These are phyloP conservation scores for Nakaseomyces sp. DNA, from an alignment of 1,139 yeast genomes.

Conservation along the genomic window DNA sequence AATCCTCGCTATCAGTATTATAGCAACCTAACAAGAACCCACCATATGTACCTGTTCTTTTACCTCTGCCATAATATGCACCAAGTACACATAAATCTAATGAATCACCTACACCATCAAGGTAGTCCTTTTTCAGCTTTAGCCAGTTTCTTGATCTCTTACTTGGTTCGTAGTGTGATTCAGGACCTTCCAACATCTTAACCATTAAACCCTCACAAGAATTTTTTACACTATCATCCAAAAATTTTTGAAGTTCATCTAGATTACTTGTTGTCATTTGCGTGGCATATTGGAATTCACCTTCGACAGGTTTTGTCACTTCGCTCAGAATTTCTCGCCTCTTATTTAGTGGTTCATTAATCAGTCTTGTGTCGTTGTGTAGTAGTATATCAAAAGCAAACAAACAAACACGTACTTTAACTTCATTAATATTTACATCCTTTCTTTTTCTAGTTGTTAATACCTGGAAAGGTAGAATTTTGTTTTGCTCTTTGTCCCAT, in stretches of 20 bases:
- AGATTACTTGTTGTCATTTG: conserved; percentile 61
- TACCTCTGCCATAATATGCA: conserved; percentile 89
- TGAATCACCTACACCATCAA: conserved; percentile 93
- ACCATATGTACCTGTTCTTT: conserved; percentile 90
- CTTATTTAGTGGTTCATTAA: conserved; percentile 59
- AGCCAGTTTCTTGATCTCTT: conserved; percentile 94
- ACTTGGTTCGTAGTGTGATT: conserved; percentile 85
- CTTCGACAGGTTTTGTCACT: conserved; percentile 54
- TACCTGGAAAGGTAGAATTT: conserved; percentile 87
- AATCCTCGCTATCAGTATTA: conserved; percentile 83
- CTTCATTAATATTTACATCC: conserved; percentile 78
- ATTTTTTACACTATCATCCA: conserved; percentile 83
- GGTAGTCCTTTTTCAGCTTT: conserved; percentile 85
- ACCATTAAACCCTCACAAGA: conserved; percentile 97
- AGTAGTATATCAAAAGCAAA: conserved; percentile 85
- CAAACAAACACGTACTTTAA: conserved; percentile 82
- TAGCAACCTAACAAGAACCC: conserved; percentile 87
- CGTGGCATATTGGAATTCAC: conserved; percentile 78
- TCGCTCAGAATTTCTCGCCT: conserved; percentile 55
- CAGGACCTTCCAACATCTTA: conserved; percentile 72
- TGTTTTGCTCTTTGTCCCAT: conserved; percentile 69
- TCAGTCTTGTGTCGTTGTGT: conserved; percentile 60
- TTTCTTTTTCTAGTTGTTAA: conserved; percentile 89
- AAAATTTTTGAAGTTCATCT: conserved; percentile 73
- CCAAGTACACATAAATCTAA: conserved; percentile 90